Conservation (phyloP, 2,329 filamentous ascomycete genomes). For the Penicillium sp. region DNA sequence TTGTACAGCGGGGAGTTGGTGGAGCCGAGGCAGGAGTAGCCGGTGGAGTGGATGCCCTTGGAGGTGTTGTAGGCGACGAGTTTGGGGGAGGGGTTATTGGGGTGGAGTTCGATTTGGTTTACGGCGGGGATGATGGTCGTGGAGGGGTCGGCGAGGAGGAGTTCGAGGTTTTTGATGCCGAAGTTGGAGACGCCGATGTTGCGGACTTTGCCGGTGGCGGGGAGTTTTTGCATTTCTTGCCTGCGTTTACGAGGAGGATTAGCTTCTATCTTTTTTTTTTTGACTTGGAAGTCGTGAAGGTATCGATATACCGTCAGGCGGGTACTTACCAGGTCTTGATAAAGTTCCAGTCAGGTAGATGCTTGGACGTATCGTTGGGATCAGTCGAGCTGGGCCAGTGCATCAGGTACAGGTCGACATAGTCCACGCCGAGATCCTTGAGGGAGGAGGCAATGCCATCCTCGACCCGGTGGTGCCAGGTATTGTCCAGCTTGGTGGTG, state of each 20-base stretch:
- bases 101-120: conserved; percentile 58
- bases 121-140: conserved; percentile 53
- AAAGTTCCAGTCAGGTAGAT: conserved; percentile 77
- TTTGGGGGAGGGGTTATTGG: conserved; percentile 69
- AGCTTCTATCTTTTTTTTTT: not conserved
- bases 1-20: conserved; percentile 58
- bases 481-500: conserved; percentile 70
- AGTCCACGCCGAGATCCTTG: conserved; percentile 65
- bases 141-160: conserved; percentile 68
- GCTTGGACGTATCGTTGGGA: conserved; percentile 57
- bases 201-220: conserved; percentile 62
- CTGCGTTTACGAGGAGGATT: not conserved
- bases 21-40: conserved; percentile 60
- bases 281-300: too few relatives aligned
- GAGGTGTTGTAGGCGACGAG: conserved; percentile 55
- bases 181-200: conserved; percentile 90
- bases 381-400: conserved; percentile 65
- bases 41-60: conserved; percentile 58
- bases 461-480: conserved; percentile 63
- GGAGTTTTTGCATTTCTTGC: conserved; percentile 49
- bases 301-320: not conserved
- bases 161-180: conserved; percentile 76
- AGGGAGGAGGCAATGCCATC: conserved; percentile 64
- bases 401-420: conserved; percentile 73
- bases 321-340: conserved; percentile 65